Base-by-base conservation (phyloP, 768 basidiomycete species). In the Peribolospora kevripleyi region DNA sequence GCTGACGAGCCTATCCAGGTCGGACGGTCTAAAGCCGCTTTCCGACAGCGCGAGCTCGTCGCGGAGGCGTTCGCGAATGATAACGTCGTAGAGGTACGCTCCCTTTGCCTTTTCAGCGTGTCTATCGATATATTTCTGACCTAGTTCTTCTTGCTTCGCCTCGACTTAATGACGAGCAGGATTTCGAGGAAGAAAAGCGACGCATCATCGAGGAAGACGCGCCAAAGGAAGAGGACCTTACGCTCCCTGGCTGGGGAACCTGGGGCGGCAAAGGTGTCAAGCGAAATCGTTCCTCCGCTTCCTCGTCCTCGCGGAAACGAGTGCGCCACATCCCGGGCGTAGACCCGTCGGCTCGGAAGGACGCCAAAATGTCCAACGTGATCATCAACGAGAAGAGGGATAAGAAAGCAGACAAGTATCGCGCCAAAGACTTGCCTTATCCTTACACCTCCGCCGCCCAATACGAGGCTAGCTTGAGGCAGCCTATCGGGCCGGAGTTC, bases 321-420 rank as follows among this genome's bases (percentile, higher is more conserved):
- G 75, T 90, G 66, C 86, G 86, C 64, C 80, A 81, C 62, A 69
- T 85, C 38, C 75, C 84, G 0, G 90, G 91, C 11, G 72, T 95
- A 59, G 78, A 81, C 59, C 81, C 84, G 0, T 71, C 72, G 13
- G 70, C 78, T 51, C 84, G 93, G 48, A 80, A 81, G 10, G 93
- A 98, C 67, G 80, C 79, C 62, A 73, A 73, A 58, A 85, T 85
- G 64, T 74, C 79, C 8, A 81, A 93, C 65, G 76, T 97, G 64
- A 93, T 98, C 70, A 84, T 98, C 62, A 87, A 85, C 2, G 91
- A 98, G 68, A 85, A 82, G 68, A 79, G 80, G 56, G 91, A 97
- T 70, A 86, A 85, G 70, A 93, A 93, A 66, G 88, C 84, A 0
- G 70, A 77, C 11, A 84, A 86, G 68, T 95, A 90, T 66, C 73